Evolutionary conservation across 495 filamentous ascomycete genomes (phyloP), one percentile per base, ranked within the genome.

Genomic region (Xeromyces bisporus): DNA sequence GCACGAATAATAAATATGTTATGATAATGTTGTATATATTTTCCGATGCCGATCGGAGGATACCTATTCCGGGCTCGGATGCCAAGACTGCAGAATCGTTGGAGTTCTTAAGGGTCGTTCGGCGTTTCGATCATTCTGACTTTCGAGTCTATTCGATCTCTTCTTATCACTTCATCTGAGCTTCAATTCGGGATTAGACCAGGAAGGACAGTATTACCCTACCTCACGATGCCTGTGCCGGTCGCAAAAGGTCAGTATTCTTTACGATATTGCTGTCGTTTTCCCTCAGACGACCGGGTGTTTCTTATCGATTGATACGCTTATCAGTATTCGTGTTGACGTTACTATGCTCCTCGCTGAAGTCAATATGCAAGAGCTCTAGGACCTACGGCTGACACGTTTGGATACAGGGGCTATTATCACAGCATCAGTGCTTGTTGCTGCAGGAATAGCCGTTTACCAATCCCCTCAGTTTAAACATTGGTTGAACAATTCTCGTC

Each of bases 391-490:
- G 21, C 14, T 33, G 31, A 33, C 14, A 33, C 16, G 14, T 31
- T n/a, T 13, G 5, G 15, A 3, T 31, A 15, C 61, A 87, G 83
- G 75, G 43, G 69, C 82, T 48, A 76, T 89, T 10, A 70, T 89
- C 42, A 77, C 71, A 37, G 65, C 81, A 9, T 70, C 76, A 24
- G 70, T 85, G 14, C 66, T 82, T 20, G 73, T 83, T 16, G 81
- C 80, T 35, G 80, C 81, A 25, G 80, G 81, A 5, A 73, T 89
- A 32, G 83, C 82, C 23, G 64, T 87, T 33, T 92, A 92, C 53
- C 80, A 89, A 47, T 80, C 71, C 13, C 81, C 80, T 8, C 75
- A 87, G 51, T 64, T 89, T 27, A 72, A 77, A 43, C 69, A 75
- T 56, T 77, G 77, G 60, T 66, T 84, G 30, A 67, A 78, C 34